These are phyloP conservation scores for Trametes sp. DNA, from an alignment of 1,284 basidiomycete genomes.

Conservation along the genomic window DNA sequence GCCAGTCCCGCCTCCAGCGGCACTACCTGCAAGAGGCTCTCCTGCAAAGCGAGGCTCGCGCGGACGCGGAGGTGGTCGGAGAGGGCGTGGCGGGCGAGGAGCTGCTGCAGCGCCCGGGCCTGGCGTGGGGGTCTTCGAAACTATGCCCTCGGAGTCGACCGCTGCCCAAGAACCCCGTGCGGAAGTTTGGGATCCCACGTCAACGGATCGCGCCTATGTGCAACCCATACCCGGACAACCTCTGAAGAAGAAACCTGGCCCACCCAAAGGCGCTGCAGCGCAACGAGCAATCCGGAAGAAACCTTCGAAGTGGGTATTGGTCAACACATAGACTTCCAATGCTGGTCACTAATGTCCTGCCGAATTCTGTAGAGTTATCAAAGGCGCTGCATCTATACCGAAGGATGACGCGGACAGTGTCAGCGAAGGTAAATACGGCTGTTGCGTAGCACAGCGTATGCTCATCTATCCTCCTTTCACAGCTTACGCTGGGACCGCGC, in stretches of 20 bases:
- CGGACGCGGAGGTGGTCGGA: constrained; percentile 31
- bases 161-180: constrained; percentile 24
- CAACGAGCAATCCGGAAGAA: constrained; percentile 48
- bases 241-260: constrained; percentile 49
- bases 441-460: constrained; percentile 26
- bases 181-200: constrained; percentile 36
- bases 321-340: background rate
- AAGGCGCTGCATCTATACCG: constrained; percentile 34
- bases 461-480: background rate
- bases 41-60: constrained; percentile 36
- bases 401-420: constrained; percentile 47
- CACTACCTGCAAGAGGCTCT: constrained; percentile 25
- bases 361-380: constrained; percentile 34
- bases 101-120: constrained; percentile 23
- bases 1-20: constrained; percentile 43
- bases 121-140: constrained; percentile 32
- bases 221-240: constrained; percentile 12
- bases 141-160: constrained; percentile 27
- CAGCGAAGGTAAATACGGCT: constrained; percentile 47
- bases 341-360: too few relatives aligned
- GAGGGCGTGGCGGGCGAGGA: constrained; percentile 28
- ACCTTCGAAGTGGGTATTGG: constrained; percentile 47
- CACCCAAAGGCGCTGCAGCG: constrained; percentile 43
- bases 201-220: background rate
- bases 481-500: constrained; percentile 30